A percentile compares a stretch with the other conserved stretches of the same genome.
Conservation (phyloP, 164 flowering plant species). For the Liquidambar formosana region DNA sequence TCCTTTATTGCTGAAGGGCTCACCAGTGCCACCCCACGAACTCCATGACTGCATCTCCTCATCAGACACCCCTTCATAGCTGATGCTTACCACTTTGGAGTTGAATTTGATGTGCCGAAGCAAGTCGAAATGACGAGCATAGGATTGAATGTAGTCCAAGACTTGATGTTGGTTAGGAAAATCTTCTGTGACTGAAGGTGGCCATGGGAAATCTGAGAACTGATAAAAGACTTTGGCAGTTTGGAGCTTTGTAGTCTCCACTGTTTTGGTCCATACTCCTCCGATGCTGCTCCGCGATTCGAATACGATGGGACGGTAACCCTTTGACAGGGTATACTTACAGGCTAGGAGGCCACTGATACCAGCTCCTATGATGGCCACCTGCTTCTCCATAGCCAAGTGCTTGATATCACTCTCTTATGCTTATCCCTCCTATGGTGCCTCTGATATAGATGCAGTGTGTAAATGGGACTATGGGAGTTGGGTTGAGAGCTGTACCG, state of each 20-base stretch:
- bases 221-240: slow-evolving; percentile 40
- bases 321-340: slow-evolving; percentile 50
- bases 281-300: slow-evolving; percentile 31
- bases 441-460: too few species aligned
- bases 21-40: slow-evolving; percentile 36
- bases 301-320: slow-evolving; percentile 48
- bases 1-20: slow-evolving; percentile 27
- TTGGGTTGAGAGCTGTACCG: too few species aligned
- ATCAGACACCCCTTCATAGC: slow-evolving; percentile 22
- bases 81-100: slow-evolving; percentile 29
- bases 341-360: slow-evolving; percentile 72
- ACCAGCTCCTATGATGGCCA: slow-evolving; percentile 73
- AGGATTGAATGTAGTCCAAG: slow-evolving; percentile 45
- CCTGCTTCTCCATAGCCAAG: slow-evolving; percentile 29
- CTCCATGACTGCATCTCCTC: slow-evolving; percentile 36
- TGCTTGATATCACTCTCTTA: background rate
- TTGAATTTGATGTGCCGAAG: slow-evolving; percentile 36
- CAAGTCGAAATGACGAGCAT: slow-evolving; percentile 37
- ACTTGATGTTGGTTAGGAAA: slow-evolving; percentile 49
- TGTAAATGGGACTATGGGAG: too few species aligned
- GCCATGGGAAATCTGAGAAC: slow-evolving; percentile 81
- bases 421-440: too few species aligned
- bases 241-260: slow-evolving; percentile 55
- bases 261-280: slow-evolving; percentile 53
- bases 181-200: slow-evolving; percentile 32